Conservation (phyloP, 345 rosid genomes). For the Bretschneidera sinensis region DNA sequence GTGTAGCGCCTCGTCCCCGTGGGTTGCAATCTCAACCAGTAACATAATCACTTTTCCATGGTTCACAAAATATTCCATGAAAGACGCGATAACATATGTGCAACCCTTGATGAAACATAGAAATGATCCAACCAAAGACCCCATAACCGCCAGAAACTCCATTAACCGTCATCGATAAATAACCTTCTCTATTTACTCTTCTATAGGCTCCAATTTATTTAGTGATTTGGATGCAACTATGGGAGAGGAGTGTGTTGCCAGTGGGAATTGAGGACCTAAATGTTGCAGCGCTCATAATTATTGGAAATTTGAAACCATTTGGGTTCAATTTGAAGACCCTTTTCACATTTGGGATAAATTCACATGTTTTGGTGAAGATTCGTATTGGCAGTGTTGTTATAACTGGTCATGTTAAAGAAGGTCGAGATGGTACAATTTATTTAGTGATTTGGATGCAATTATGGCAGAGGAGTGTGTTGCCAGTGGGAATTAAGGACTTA, state of each 20-base stretch:
- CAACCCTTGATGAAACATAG: slow-evolving; percentile 89
- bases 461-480: slow-evolving; percentile 25
- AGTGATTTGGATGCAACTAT: slow-evolving; percentile 26
- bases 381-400: not conserved
- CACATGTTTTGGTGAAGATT: not conserved
- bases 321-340: not conserved
- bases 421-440: slow-evolving; percentile 2
- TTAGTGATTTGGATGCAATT: slow-evolving; percentile 22
- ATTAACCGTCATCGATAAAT: slow-evolving; percentile 72
- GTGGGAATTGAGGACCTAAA: slow-evolving; percentile 3
- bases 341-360: slow-evolving; percentile 3
- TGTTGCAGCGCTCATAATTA: not conserved
- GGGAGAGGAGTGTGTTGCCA: slow-evolving; percentile 23
- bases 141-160: slow-evolving; percentile 65
- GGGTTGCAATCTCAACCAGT: slow-evolving; percentile 82
- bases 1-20: too few species aligned
- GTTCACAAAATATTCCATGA: slow-evolving; percentile 39
- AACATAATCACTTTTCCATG: slow-evolving; percentile 62
- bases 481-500: slow-evolving; percentile 2
- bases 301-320: slow-evolving; percentile 9
- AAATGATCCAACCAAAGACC: slow-evolving; percentile 71
- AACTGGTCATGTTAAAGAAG: not conserved
- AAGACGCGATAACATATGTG: slow-evolving; percentile 52
- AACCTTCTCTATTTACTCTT: slow-evolving; percentile 59
- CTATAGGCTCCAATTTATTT: slow-evolving; percentile 31